These are phyloP conservation scores for Hypoxylon lienhwacheense DNA, from an alignment of 495 filamentous ascomycete genomes.

Conservation along the genomic window DNA sequence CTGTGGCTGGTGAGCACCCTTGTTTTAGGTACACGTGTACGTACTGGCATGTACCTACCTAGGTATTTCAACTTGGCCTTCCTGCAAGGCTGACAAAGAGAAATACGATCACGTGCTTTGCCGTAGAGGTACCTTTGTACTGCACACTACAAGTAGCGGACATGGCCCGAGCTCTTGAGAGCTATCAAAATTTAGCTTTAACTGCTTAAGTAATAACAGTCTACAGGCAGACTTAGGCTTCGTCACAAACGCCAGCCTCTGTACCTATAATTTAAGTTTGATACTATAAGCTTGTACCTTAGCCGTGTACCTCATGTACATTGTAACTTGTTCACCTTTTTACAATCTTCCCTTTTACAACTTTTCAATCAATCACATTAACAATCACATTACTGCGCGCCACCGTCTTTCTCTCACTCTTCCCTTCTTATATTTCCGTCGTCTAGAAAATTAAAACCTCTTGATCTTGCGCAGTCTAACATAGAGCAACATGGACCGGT, in stretches of 20 bases:
- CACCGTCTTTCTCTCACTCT: not conserved
- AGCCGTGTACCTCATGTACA: too few species aligned
- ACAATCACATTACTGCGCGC: conserved; percentile 4
- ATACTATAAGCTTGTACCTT: too few species aligned
- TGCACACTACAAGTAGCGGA: conserved; percentile 4
- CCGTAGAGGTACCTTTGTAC: not conserved
- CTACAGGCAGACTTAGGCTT: conserved; percentile 32
- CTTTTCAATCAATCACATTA: conserved; percentile 11
- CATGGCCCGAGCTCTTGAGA: conserved; percentile 21
- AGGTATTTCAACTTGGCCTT: not conserved
- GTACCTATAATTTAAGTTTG: too few species aligned
- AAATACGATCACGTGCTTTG: not conserved
- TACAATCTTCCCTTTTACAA: conserved; percentile 7
- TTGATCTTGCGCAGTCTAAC: too few species aligned
- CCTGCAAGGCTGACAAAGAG: conserved; percentile 7
- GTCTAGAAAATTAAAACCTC: too few species aligned
- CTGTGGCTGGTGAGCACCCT: conserved; percentile 9
- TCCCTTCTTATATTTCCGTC: not conserved
- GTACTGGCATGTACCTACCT: too few species aligned
- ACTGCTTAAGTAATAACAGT: conserved; percentile 30
- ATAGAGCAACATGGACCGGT: conserved; percentile 70
- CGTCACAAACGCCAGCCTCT: conserved; percentile 31
- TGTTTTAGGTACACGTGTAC: not conserved
- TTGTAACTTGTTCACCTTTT: conserved; percentile 11
- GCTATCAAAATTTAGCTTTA: not conserved